Percentiles rank a stretch among this genome's conserved stretches.
phyloP scores from a whole-genome alignment of 1,284 basidiomycete genomes.

The Laetiporus sulphureus region DNA sequence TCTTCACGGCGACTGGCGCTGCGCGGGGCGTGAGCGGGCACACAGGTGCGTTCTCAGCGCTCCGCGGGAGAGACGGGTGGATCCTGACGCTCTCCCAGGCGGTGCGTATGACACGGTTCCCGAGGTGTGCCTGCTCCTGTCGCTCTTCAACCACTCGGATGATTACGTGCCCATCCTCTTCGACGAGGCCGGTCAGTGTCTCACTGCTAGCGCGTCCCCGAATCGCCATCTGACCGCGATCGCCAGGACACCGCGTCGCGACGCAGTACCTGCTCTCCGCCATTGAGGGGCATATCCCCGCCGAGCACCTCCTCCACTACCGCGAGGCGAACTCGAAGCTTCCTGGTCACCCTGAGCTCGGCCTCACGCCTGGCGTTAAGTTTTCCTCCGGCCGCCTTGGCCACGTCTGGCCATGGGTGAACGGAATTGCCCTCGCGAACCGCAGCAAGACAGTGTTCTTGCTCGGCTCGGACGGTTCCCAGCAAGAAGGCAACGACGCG shows the following conservation, averaged over 20 bases:
- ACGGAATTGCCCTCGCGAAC: conserved; percentile 77
- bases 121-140: conserved; percentile 70
- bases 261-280: conserved; percentile 80
- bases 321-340: conserved; percentile 80
- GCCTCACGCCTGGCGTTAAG: conserved; percentile 80
- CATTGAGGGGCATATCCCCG: conserved; percentile 63
- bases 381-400: conserved; percentile 83
- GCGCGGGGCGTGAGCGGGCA: conserved; percentile 81
- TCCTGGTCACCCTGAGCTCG: conserved; percentile 81
- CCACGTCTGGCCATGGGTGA: conserved; percentile 79
- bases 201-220: not conserved
- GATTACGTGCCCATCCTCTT: conserved; percentile 63
- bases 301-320: conserved; percentile 75
- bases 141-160: conserved; percentile 60
- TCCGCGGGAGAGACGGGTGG: not conserved
- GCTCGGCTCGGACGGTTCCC: conserved; percentile 82
- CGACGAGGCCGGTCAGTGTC: conserved; percentile 64
- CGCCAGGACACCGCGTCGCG: conserved; percentile 75
- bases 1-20: conserved; percentile 77
- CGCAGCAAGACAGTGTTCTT: conserved; percentile 71
- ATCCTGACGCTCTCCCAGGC: conserved; percentile 32
- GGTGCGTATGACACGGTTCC: conserved; percentile 84
- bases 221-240: conserved; percentile 1
- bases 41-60: conserved; percentile 44
- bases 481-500: conserved; percentile 85